These are phyloP conservation scores for Fusarium proliferatum DNA, from an alignment of 2,329 filamentous ascomycete species.

Conservation along the genomic window DNA sequence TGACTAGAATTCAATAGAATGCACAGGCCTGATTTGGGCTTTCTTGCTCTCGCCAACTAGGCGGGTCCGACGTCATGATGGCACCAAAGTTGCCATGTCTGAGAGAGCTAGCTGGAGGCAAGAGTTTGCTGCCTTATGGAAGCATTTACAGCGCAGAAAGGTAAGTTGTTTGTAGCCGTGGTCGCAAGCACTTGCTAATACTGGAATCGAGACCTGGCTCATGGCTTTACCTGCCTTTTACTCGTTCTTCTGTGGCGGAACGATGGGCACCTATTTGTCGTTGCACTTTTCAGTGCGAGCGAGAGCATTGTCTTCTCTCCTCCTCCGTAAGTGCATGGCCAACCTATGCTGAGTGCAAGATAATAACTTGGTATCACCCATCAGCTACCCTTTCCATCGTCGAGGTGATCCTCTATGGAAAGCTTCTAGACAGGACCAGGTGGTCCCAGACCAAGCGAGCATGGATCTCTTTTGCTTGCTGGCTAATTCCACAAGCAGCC, in stretches of 20 bases:
- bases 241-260: slow-evolving; percentile 5
- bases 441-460: slow-evolving; percentile 6
- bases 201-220: not conserved
- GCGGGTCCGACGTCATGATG: not conserved
- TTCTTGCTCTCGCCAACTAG: not conserved
- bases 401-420: not conserved
- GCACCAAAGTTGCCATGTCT: not conserved
- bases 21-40: not conserved
- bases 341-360: accelerated
- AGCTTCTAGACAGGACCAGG: not conserved
- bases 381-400: not conserved
- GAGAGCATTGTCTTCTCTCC: not conserved
- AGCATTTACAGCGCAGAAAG: not conserved
- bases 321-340: not conserved
- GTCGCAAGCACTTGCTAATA: not conserved
- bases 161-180: not conserved
- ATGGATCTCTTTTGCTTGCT: not conserved
- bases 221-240: not conserved
- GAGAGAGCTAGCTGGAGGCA: not conserved
- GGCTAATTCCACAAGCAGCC: not conserved
- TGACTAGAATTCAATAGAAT: not conserved
- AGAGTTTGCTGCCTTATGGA: not conserved
- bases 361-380: accelerated
- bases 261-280: not conserved
- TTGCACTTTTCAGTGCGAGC: not conserved